Evolutionary conservation across 495 filamentous ascomycete genomes (phyloP), one percentile per base, ranked within the genome.

Genomic region (Geopyxis carbonaria): DNA sequence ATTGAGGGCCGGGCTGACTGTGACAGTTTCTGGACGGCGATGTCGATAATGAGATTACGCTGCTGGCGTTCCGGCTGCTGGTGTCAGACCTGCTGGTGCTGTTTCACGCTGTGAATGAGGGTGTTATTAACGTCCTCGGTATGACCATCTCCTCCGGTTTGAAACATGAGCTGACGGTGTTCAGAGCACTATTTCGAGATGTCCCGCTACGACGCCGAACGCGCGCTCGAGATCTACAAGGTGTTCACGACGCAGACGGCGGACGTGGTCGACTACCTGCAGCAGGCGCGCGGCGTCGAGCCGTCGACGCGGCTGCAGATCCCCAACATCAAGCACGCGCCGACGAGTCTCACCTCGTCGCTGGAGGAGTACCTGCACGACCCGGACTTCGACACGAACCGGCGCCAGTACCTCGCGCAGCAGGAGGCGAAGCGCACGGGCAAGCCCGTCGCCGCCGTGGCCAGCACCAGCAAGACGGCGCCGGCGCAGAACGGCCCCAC

Each of bases 171-270:
- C 36, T 20, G 30, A 42, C 58, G 31, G 18, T 14, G 5, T 31
- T 18, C 40, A 93, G 86, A 92, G 46, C 86, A 91, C 55, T 99
- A 92, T 57, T 95, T 99, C 48, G 89, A 99, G 61, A 87, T 99
- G 82, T 93, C 91, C 37, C 78, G 76, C 40, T 71, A 77, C 24
- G 91, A 99, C 60, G 91, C 91, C 34, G 79, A 92, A 57, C 73
- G 86, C 30, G 91, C 89, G 25, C 68, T 99, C 52, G 68, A 73
- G 34, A 93, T 99, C 14, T 99, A 99, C 59, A 84, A 84, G 52
- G 79, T 71, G 2, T 99, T 99, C 58, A 78, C 81, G 19, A 79
- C 71, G 51, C 91, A 93, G 55, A 99, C 89, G 9, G 84, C 93
- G 40, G 72, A 75, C 44, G 86, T 95, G 4, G 87, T 99, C 4